Percentiles rank a stretch among this genome's conserved stretches.
Conservation (phyloP, 2,329 filamentous ascomycete genomes). For the Neoarthrinium moseri region DNA sequence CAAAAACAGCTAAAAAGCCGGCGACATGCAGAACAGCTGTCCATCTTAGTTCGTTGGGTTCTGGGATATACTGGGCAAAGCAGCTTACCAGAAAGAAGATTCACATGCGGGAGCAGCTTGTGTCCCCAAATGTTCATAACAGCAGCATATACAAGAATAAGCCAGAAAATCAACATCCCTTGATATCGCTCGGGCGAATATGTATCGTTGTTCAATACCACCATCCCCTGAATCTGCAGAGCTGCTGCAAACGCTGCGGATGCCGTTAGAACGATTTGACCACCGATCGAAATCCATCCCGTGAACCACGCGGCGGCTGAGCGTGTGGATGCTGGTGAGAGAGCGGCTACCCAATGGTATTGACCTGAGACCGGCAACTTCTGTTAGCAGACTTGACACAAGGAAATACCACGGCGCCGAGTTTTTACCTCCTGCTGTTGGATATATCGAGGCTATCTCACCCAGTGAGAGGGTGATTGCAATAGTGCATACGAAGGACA, state of each 20-base stretch:
- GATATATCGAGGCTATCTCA: conserved; percentile 37
- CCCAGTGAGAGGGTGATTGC: conserved; percentile 37
- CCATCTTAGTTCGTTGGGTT: neutral
- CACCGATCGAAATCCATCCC: conserved; percentile 45
- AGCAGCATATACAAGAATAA: conserved; percentile 34
- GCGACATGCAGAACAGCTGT: conserved; percentile 20
- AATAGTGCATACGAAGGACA: conserved; percentile 38
- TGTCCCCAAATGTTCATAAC: conserved; percentile 41
- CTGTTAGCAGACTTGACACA: conserved; percentile 18
- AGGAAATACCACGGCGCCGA: neutral
- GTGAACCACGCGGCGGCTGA: conserved; percentile 38
- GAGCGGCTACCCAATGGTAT: conserved; percentile 44
- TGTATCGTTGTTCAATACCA: conserved; percentile 38
- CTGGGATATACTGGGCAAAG: no score
- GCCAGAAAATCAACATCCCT: conserved; percentile 47
- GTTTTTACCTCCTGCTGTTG: conserved; percentile 28
- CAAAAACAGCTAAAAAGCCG: conserved; percentile 25
- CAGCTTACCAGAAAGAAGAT: conserved; percentile 23
- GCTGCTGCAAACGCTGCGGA: conserved; percentile 46
- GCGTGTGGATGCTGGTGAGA: conserved; percentile 31
- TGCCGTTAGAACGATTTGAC: conserved; percentile 43
- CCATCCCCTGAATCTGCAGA: conserved; percentile 40
- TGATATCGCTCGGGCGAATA: conserved; percentile 42
- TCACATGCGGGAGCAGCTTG: conserved; percentile 34
- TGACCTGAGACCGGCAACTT: conserved; percentile 28